Conservation (phyloP, 2,329 filamentous ascomycete species). For the Sclerotinia borealis region DNA sequence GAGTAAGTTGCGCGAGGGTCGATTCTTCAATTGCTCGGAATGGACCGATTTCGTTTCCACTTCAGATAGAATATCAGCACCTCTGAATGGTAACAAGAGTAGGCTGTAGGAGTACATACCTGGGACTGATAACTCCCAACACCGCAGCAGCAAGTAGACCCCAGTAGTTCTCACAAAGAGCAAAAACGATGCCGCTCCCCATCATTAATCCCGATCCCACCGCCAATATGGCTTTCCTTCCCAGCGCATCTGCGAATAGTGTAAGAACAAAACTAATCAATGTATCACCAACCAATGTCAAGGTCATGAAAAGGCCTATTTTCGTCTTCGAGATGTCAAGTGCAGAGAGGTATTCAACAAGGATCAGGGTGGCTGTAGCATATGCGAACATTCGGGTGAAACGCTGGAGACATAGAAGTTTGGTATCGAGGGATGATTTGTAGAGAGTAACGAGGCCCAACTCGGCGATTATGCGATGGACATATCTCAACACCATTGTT, state of each 20-base stretch:
- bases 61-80: conserved; percentile 25
- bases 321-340: conserved; percentile 44
- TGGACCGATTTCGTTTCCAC: conserved; percentile 58
- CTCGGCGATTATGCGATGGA: conserved; percentile 33
- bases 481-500: conserved; percentile 22
- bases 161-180: conserved; percentile 49
- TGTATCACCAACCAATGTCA: conserved; percentile 55
- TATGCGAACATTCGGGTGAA: conserved; percentile 60
- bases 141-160: conserved; percentile 51
- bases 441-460: conserved; percentile 41
- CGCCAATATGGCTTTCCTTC: conserved; percentile 47
- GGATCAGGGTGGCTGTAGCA: conserved; percentile 50
- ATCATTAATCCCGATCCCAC: conserved; percentile 51
- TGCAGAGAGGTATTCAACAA: conserved; percentile 49
- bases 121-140: conserved; percentile 56
- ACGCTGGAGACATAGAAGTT: conserved; percentile 52
- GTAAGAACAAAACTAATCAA: conserved; percentile 54
- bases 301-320: conserved; percentile 60
- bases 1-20: conserved; percentile 50
- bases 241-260: conserved; percentile 51
- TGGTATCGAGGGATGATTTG: conserved; percentile 42
- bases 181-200: conserved; percentile 50
- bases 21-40: conserved; percentile 59
- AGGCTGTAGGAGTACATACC: conserved; percentile 27
- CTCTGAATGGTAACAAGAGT: background rate